Evolutionary conservation across 192 early-diverging fungal genomes (phyloP).

Genomic region (Coemansia sp.): DNA sequence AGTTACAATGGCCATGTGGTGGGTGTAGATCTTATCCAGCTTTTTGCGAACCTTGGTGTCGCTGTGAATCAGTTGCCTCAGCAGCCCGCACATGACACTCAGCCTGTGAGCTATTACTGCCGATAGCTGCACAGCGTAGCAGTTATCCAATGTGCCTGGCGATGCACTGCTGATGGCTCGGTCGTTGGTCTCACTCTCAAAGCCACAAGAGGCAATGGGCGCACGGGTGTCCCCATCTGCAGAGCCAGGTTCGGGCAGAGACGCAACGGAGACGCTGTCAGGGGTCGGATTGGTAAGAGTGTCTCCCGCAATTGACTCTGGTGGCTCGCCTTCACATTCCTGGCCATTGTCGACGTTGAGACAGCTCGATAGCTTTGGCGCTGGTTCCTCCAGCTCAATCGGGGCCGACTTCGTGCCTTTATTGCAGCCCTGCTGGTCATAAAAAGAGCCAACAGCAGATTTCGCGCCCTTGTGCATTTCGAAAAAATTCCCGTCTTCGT

Average conservation of each 20-base stretch:
- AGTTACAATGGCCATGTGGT: not conserved
- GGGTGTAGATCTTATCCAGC: too few relatives aligned
- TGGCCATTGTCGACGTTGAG: too few relatives aligned
- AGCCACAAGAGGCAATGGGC: not conserved
- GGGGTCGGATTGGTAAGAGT: not conserved
- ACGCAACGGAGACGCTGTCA: not conserved
- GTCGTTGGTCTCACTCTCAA: not conserved
- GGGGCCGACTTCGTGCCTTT: too few relatives aligned
- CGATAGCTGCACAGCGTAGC: too few relatives aligned
- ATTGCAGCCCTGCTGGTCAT: not conserved
- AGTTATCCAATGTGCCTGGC: too few relatives aligned
- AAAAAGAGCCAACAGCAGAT: not conserved
- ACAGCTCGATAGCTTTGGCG: too few relatives aligned
- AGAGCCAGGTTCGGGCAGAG: not conserved
- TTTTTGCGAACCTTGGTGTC: too few relatives aligned
- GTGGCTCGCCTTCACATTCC: not conserved
- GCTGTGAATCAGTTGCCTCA: too few relatives aligned
- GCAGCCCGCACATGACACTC: too few relatives aligned
- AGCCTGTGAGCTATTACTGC: too few relatives aligned
- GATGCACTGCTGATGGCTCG: not conserved
- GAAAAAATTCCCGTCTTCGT: not conserved
- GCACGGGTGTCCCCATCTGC: not conserved
- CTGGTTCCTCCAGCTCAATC: too few relatives aligned
- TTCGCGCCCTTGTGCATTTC: not conserved
- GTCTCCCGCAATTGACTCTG: not conserved